Evolutionary conservation across 257 asterid species (phyloP), one percentile per base, ranked within the genome.

Genomic region (Nemophila menziesii): DNA sequence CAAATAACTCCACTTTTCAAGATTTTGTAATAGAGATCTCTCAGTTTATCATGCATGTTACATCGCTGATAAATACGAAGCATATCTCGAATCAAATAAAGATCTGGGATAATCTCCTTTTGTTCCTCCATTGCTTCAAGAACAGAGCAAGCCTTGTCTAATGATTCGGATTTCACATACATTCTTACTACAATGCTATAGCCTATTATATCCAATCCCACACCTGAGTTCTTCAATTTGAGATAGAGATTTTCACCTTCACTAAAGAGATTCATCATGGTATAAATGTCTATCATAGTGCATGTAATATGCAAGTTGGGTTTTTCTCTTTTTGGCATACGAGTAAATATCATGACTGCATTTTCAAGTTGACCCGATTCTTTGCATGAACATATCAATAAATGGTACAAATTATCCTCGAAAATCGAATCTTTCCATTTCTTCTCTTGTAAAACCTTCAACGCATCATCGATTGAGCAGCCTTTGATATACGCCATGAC

Each of bases 61-160:
- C 76, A 65, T 34, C 62, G 63, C 64, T 83, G 95, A 62, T 80
- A 83, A 51, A 78, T 60, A 11, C 93, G 73, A 47, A 87, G 72
- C 71, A 83, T 78, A 65, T 87, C 95, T 16, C 92, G 89, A n/a
- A 83, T 77, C 58, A 87, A 73, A 75, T 75, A 83, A 63, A 77
- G 75, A 64, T 87, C 95, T 0, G 95, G 93, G 53, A 73, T 65
- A 29, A 87, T 74, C 44, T 67, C 57, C 44, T 71, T 72, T 66
- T 77, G 73, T 44, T 62, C 56, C 24, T 74, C 78, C 85, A 82
- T 75, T 44, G 20, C 20, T 10, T 78, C 92, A 48, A 80, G 50
- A 22, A 83, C 83, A 24, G 43, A 11, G 55, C 90, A 75, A 22
- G 95, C 93, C 54, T 75, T 67, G 16, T 68, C 66, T 26, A 78